phyloP scores from a whole-genome alignment of 768 basidiomycete species.

The Russula vinacea region DNA sequence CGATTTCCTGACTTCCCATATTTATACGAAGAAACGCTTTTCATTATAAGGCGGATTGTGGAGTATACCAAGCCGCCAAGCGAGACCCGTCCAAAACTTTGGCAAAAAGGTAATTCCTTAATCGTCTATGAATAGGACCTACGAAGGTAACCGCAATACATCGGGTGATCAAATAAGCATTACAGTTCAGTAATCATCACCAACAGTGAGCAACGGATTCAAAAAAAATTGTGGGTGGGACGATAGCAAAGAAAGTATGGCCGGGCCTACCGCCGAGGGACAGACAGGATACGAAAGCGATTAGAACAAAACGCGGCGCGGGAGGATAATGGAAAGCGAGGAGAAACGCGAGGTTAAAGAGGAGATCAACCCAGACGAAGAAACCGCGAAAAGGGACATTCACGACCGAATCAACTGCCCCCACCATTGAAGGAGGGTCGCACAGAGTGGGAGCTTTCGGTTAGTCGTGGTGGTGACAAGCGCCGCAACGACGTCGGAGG shows the following conservation, averaged over 20 bases:
- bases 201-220: conserved; percentile 20
- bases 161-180: conserved; percentile 27
- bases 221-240: conserved; percentile 8
- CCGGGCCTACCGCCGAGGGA: no score
- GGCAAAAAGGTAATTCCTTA: conserved; percentile 10
- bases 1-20: no score
- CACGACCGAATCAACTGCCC: conserved; percentile 11
- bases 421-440: conserved; percentile 26
- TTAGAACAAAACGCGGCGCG: not conserved
- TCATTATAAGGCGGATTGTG: no score
- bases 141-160: conserved; percentile 26
- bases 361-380: conserved; percentile 3
- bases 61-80: no score
- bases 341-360: not conserved
- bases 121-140: conserved; percentile 11
- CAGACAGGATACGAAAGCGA: not conserved
- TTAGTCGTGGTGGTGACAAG: conserved; percentile 25
- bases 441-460: conserved; percentile 25
- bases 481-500: conserved; percentile 41
- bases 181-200: conserved; percentile 29
- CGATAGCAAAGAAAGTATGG: conserved; percentile 16
- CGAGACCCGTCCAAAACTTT: no score
- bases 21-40: no score
- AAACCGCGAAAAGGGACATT: not conserved
- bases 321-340: not conserved